phyloP scores from a whole-genome alignment of 78 protist genomes.

The Chrysochromulina tobinii region DNA sequence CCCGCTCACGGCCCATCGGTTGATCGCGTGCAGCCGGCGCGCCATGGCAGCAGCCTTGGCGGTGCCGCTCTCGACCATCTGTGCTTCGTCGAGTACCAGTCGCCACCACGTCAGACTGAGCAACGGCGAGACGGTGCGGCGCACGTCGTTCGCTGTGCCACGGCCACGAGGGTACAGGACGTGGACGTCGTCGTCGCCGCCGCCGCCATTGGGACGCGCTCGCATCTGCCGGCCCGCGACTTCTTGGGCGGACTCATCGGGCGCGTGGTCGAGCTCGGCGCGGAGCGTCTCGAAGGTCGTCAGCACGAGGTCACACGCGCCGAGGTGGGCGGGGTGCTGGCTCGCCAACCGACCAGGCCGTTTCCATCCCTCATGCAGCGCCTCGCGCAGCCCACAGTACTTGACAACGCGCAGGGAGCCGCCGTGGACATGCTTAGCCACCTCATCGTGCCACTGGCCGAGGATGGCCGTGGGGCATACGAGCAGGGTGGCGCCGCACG shows the following conservation, averaged over 20 bases:
- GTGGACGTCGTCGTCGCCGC: too few species aligned
- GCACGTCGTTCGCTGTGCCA: not conserved
- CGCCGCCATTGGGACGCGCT: too few species aligned
- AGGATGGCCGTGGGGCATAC: not conserved
- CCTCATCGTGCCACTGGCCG: slow-evolving; percentile 9
- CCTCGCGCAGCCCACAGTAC: not conserved
- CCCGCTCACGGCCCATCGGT: slow-evolving; percentile 1
- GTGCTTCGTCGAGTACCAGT: slow-evolving; percentile 28
- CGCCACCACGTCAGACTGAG: not conserved
- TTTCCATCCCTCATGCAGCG: not conserved
- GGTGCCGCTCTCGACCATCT: slow-evolving; percentile 13
- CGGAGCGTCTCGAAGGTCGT: slow-evolving; percentile 12
- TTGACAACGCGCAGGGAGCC: not conserved
- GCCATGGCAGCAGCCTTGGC: slow-evolving; percentile 10
- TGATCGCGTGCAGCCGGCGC: not conserved
- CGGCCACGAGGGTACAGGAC: too few species aligned
- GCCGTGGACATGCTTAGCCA: not conserved
- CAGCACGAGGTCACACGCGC: not conserved
- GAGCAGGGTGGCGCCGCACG: slow-evolving; percentile 18
- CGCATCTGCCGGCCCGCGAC: too few species aligned
- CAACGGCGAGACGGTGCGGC: not conserved
- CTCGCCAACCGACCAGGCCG: too few species aligned
- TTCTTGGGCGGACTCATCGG: too few species aligned
- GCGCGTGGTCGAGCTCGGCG: not conserved
- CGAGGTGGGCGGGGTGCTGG: not conserved